Base-by-base conservation (phyloP, 176 grass and related monocot genomes). In the Ampelocalamus luodianensis region DNA sequence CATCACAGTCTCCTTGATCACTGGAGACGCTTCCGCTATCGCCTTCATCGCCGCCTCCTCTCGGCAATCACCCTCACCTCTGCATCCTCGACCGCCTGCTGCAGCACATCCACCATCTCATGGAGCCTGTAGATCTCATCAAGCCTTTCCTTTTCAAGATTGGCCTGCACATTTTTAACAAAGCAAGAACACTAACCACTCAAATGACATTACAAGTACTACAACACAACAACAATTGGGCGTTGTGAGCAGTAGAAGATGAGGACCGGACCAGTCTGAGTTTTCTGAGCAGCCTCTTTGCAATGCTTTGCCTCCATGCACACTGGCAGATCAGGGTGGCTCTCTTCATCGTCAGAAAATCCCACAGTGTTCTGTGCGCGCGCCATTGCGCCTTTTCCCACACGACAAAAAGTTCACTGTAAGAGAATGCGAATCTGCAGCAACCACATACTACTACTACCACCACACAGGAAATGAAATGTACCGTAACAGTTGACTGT, bases 61-160 rank as follows among this genome's bases (percentile, higher is more conserved):
- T 90, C 85, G 37, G 72, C 49, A 1, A 71, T 40, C 15, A 78
- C 78, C 37, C 85, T 85, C 15, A 73, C 60, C 60, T 88, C 86
- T 0, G 88, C 82, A 8, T 93, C 91, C 27, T 86, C 74, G 5
- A 88, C 85, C 50, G 85, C 85, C 70, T 88, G 80, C 83, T 90
- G 91, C 67, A 93, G 82, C 50, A 85, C 82, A 61, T 90, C 82
- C 84, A 93, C 68, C 82, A 86, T 85, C 86, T 90, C 88, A 7
- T 68, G 78, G 1, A 93, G 85, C 71, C 75, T 92, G 84, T 61
- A 59, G 34, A 84, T 38, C 80, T 89, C 90, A n/a, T 70, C 79
- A 1, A 66, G 50, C 76, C 81, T 92, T 39, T 77, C 67, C 73
- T 42, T 82, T 61, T 90, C 88, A 29, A 60, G 5, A 63, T 71